Percentiles rank a stretch among this genome's conserved stretches.
These are phyloP conservation scores for Suillus tomentosus DNA, from an alignment of 768 basidiomycete species.

Conservation along the genomic window DNA sequence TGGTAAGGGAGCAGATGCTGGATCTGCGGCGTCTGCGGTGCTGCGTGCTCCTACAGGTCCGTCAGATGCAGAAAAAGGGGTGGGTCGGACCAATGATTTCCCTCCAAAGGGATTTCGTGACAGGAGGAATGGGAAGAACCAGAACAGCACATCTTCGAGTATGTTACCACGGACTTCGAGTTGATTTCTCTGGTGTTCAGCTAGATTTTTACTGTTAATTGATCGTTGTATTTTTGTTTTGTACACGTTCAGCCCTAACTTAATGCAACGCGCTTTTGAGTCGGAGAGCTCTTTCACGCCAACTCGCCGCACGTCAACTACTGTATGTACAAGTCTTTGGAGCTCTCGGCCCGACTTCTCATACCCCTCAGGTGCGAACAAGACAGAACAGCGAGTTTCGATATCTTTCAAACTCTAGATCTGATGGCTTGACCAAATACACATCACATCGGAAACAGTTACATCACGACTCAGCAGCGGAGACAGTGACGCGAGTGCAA, in stretches of 20 bases:
- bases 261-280: background rate
- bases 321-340: background rate
- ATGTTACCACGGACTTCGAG: background rate
- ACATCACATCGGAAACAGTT: background rate
- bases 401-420: background rate
- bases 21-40: constrained; percentile 12
- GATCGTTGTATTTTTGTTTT: background rate
- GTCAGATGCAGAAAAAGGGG: constrained; percentile 7
- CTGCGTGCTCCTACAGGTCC: constrained; percentile 39
- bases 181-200: background rate
- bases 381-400: background rate
- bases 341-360: background rate
- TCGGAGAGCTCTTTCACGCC: background rate
- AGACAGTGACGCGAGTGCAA: background rate
- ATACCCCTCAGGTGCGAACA: background rate
- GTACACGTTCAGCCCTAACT: background rate
- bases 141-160: constrained; percentile 1
- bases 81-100: constrained; percentile 12
- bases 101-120: constrained; percentile 32
- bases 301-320: background rate
- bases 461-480: background rate
- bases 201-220: background rate
- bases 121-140: constrained; percentile 23
- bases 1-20: constrained; percentile 3
- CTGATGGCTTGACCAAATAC: background rate